These are phyloP conservation scores for Aureobasidium sp. DNA, from an alignment of 2,329 filamentous ascomycete genomes.

Conservation along the genomic window DNA sequence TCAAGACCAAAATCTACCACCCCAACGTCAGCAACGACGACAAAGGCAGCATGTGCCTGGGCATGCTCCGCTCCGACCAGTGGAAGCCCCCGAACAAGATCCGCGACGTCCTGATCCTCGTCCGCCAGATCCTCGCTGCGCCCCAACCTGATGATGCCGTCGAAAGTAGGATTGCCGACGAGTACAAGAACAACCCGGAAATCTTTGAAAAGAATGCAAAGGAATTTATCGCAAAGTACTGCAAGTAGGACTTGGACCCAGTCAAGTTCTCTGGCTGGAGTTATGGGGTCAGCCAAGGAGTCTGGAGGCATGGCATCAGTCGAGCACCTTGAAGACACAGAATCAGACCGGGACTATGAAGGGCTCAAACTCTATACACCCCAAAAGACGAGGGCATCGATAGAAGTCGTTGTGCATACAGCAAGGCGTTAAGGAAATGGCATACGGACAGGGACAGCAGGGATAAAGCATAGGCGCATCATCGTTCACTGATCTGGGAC, in stretches of 20 bases:
- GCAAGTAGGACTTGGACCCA: neutral
- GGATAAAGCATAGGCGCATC: neutral
- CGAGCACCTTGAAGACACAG: neutral
- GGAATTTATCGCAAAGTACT: constrained; percentile 63
- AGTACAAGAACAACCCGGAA: constrained; percentile 60
- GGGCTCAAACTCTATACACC: no score
- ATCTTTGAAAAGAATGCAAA: constrained; percentile 67
- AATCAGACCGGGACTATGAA: neutral
- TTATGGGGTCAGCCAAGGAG: neutral
- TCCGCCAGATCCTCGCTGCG: constrained; percentile 64
- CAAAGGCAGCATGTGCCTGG: constrained; percentile 76
- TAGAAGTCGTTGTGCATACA: neutral
- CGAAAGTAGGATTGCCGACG: constrained; percentile 75
- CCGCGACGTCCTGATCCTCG: constrained; percentile 64
- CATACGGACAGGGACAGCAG: neutral
- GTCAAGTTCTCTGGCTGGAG: neutral
- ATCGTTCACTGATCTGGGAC: neutral
- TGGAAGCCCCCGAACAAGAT: constrained; percentile 88
- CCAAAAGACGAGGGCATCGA: neutral
- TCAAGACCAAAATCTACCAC: constrained; percentile 89
- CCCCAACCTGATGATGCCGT: constrained; percentile 86
- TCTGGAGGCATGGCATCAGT: no score
- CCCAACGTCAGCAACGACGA: constrained; percentile 87
- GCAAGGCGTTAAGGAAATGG: neutral
- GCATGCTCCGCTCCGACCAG: constrained; percentile 71